Percentiles rank a stretch among this genome's conserved stretches.
These are phyloP conservation scores for Pichia rugopelliculosa DNA, from an alignment of 805 yeast genomes.

Conservation along the genomic window DNA sequence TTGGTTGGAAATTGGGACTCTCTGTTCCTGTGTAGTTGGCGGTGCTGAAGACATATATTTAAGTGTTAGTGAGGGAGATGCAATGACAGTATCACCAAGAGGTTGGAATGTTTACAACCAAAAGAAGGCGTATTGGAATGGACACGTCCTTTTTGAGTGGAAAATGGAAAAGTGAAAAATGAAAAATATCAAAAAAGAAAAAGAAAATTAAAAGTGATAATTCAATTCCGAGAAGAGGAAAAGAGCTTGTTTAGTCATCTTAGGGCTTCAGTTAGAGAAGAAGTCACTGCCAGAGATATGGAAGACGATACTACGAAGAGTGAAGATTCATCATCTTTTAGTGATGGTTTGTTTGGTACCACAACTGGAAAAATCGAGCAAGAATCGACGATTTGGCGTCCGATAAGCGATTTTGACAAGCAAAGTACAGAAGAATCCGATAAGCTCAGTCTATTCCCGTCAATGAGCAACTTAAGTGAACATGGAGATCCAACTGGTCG, in stretches of 20 bases:
- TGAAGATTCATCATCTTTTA: background rate
- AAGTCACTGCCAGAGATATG: background rate
- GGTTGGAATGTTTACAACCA: background rate
- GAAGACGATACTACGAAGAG: background rate
- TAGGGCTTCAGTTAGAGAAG: background rate
- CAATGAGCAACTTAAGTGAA: background rate
- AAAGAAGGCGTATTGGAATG: background rate
- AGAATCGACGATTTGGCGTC: background rate
- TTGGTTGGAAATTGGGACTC: conserved; percentile 18
- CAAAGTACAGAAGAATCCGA: background rate
- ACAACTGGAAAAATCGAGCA: background rate
- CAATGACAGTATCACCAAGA: background rate
- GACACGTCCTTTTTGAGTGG: background rate
- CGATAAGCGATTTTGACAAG: background rate
- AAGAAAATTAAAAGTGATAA: too few relatives aligned
- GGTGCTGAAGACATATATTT: background rate
- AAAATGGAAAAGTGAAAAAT: background rate
- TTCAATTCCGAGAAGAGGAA: background rate
- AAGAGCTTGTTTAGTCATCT: background rate
- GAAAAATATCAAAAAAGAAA: background rate
- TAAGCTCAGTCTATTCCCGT: background rate
- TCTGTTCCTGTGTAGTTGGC: conserved; percentile 13
- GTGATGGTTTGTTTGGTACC: background rate
- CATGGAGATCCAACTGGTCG: background rate
- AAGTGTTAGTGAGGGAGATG: background rate